Base-by-base conservation (phyloP, 106 monocot genomes). In the Hemerocallis citrina region DNA sequence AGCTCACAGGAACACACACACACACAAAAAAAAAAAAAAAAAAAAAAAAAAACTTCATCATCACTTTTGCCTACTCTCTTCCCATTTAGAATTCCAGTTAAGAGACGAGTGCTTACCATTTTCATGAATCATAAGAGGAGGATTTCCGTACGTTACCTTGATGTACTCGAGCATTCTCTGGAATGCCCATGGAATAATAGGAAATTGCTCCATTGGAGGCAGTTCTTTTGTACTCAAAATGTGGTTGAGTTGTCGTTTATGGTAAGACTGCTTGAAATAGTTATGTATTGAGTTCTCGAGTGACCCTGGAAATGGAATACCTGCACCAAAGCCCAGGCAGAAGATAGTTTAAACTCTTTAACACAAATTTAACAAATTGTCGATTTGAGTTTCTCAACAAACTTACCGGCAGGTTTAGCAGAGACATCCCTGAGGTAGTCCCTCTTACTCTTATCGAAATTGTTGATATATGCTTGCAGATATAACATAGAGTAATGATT, bases 401-500 rank as follows among this genome's bases (percentile, higher is more conserved):
- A 13, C 56, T 70, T 52, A 75, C 74, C 0, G 16, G 30, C 8
- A 62, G 58, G 0, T 56, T 47, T 63, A 23, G 57, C 62, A 15
- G 55, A 57, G 15, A 52, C 24, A 45, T 77, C 77, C 5, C 9
- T 51, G 43, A 29, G 16, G 45, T 72, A 72, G 47, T 72, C 72
- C 10, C 72, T 39, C 10, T 17, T 25, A 30, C 49, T 45, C 5
- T 9, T 30, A 33, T 61, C 72, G 11, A 31, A 30, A 20, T 46
- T 15, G 5, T 52, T 17, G 1, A 40, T 15, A 21, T 41, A 35
- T 10, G 59, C 38, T 62, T 62, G 25, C 28, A 72, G 15, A 38
- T 61, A 62, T 0, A 56, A 6, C 37, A 11, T 11, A 38, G 37
- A 27, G 16, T 85, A 85, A 24, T 80, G 63, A 50, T 85, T 85